These are phyloP conservation scores for Chaetoceros muelleri DNA, from an alignment of 108 stramenopile genomes.

Conservation along the genomic window DNA sequence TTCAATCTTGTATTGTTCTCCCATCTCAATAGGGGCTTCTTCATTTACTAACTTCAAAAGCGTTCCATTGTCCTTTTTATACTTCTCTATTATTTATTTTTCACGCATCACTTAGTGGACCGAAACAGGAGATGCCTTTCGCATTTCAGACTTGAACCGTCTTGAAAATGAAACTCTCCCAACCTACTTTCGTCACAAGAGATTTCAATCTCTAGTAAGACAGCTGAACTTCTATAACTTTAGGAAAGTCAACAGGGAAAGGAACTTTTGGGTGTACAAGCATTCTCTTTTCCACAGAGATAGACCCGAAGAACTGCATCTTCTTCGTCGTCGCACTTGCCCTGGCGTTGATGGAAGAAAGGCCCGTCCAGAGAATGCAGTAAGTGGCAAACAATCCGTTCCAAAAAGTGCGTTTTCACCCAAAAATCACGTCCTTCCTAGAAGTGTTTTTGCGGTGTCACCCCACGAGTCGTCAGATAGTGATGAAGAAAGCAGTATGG, in stretches of 20 bases:
- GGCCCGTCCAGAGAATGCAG: constrained; percentile 21
- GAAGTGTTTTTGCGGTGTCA: neutral
- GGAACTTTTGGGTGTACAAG: constrained; percentile 92
- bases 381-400: neutral
- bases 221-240: constrained; percentile 88
- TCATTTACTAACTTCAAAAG: neutral
- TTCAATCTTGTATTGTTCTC: too few species aligned
- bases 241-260: constrained; percentile 82
- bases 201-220: constrained; percentile 90
- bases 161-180: constrained; percentile 77
- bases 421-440: neutral
- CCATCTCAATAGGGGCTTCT: neutral
- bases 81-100: constrained; percentile 9
- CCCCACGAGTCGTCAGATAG: neutral
- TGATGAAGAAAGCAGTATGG: neutral
- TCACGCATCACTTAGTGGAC: constrained; percentile 49
- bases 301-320: constrained; percentile 74
- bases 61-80: neutral
- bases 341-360: constrained; percentile 74
- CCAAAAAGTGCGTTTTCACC: neutral
- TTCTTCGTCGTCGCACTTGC: constrained; percentile 82
- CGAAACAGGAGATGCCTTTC: constrained; percentile 71
- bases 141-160: constrained; percentile 61
- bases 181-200: constrained; percentile 88
- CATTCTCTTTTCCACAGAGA: constrained; percentile 89